Base-by-base conservation (phyloP, 371 early-diverging fungal genomes). In the Syncephalastrum monosporum region DNA sequence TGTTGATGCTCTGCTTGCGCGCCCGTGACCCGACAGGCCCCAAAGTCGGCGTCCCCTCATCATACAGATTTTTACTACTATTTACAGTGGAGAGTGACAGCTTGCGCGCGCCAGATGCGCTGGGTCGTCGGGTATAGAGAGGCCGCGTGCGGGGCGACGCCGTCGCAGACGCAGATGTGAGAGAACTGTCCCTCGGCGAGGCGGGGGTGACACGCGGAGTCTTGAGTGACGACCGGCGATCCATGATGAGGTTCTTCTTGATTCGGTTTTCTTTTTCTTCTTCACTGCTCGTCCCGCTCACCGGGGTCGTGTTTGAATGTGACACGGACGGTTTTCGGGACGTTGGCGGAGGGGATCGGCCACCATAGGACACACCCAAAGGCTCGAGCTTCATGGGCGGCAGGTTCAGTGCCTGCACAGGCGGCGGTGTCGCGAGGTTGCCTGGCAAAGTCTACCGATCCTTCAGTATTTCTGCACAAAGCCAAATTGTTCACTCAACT, bases 361-460 rank as follows among this genome's bases (percentile, higher is more conserved):
- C 56, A 41, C 14, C 10, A 33, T 38, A 12, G 10, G 38, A 65
- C 12, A 74, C n/a, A 23, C 65, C 60, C 38, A 80, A 68, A 0
- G 80, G 80, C 19, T 76, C 77, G 4, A 80, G 44, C 23, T 76
- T 80, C 77, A 80, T 80, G 4, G 80, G 80, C 23, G 80, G 80
- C 23, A 80, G 23, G 50, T 69, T 64, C 19, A 74, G 38, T 0
- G 74, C 55, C 43, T 73, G 69, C 43, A 80, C 67, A 19, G 65
- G 65, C 6, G 77, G 77, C 10, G 77, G 77, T n/a, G 67, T 71
- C 1, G 75, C 80, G 15, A 80, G 55, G 56, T 58, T 80, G 12
- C 80, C 80, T 24, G 80, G 80, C 21, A 80, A 57, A 4, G 80
- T 77, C 77, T 78, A 65, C 27, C 14, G 3, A 52, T 55, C 19